phyloP scores from a whole-genome alignment of 805 yeast genomes.

The Kregervanrija pseudodelftensis region DNA sequence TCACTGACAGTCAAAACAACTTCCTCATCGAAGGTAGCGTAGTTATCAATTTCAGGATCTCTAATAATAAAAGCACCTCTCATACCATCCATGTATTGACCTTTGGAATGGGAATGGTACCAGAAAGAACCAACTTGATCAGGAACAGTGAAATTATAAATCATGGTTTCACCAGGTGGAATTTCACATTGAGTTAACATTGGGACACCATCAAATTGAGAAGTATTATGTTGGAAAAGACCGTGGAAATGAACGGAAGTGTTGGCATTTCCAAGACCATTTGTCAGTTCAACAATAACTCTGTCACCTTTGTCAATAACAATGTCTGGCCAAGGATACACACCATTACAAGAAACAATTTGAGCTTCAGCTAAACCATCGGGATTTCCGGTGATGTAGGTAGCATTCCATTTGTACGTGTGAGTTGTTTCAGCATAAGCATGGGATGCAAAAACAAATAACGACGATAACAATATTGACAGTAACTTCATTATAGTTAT shows the following conservation, averaged over 20 bases:
- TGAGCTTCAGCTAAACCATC: conserved; percentile 39
- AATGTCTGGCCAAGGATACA: conserved; percentile 83
- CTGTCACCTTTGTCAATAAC: conserved; percentile 75
- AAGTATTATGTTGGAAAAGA: conserved; percentile 68
- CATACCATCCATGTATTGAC: conserved; percentile 93
- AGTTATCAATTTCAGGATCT: conserved; percentile 36
- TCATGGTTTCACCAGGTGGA: conserved; percentile 60
- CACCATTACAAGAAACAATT: conserved; percentile 44
- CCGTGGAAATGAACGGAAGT: conserved; percentile 94
- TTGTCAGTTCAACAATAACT: conserved; percentile 62
- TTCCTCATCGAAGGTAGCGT: conserved; percentile 79
- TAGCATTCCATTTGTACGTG: conserved; percentile 56
- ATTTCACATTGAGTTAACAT: conserved; percentile 87
- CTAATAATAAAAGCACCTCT: conserved; percentile 74
- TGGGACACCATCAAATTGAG: conserved; percentile 87
- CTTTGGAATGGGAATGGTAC: conserved; percentile 92
- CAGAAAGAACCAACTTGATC: conserved; percentile 86
- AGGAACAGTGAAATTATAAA: conserved; percentile 83
- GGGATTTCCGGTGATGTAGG: conserved; percentile 56
- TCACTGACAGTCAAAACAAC: conserved; percentile 62
- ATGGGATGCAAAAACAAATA: background rate
- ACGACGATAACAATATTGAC: too few relatives aligned
- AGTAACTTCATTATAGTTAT: too few relatives aligned
- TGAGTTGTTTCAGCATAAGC: conserved; percentile 34
- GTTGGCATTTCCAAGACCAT: conserved; percentile 61